Evolutionary conservation across 176 grass and related monocot species (phyloP).

Genomic region (Oryza officinalis): DNA sequence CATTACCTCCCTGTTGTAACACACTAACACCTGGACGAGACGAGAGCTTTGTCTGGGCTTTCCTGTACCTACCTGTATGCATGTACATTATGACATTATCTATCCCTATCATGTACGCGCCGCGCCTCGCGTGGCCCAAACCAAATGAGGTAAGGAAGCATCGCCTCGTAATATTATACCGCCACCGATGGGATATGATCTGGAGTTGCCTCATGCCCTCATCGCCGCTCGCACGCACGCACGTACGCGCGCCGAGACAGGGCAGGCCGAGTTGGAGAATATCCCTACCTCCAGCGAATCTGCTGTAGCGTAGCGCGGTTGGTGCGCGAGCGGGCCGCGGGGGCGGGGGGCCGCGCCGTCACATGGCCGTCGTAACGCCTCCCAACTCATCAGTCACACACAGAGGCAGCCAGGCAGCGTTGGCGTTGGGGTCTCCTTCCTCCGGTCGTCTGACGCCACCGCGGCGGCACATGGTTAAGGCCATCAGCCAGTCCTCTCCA

Average conservation of each 20-base stretch:
- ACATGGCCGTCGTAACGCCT: neutral
- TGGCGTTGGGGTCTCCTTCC: neutral
- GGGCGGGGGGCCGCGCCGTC: neutral
- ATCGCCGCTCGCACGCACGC: too few species aligned
- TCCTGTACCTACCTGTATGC: too few species aligned
- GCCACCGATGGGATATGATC: neutral
- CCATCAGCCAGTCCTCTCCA: neutral
- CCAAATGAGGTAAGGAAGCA: neutral
- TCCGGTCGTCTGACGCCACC: neutral
- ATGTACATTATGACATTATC: too few species aligned
- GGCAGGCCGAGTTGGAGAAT: neutral
- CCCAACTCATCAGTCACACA: too few species aligned
- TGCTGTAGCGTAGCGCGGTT: neutral
- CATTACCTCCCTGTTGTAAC: too few species aligned
- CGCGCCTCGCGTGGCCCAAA: too few species aligned
- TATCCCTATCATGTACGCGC: too few species aligned
- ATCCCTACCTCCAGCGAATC: neutral
- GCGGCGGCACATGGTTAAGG: neutral
- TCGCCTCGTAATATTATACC: neutral
- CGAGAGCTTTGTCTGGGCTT: too few species aligned
- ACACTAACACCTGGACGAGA: neutral
- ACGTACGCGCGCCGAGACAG: neutral
- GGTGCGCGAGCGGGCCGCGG: neutral
- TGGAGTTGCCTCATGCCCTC: neutral
- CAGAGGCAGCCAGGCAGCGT: neutral